phyloP scores from a whole-genome alignment of 2,329 filamentous ascomycete species.

The Talaromyces sp. region DNA sequence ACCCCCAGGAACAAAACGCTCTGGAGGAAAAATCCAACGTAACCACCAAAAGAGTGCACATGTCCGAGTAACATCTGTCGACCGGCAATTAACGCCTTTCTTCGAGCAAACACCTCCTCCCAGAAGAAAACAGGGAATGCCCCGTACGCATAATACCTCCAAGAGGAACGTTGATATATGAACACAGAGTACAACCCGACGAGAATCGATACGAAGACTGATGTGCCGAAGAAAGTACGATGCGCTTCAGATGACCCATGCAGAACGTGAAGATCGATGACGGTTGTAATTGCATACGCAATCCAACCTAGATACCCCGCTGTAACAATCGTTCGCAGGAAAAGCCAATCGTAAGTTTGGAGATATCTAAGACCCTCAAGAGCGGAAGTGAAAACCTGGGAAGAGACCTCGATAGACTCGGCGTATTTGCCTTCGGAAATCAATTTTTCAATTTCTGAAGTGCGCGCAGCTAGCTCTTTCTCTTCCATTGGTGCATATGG shows the following conservation, averaged over 20 bases:
- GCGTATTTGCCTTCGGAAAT: constrained; percentile 67
- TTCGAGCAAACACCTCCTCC: constrained; percentile 85
- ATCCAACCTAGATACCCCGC: constrained; percentile 94
- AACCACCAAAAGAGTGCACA: constrained; percentile 58
- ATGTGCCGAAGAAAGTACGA: constrained; percentile 57
- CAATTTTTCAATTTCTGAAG: constrained; percentile 63
- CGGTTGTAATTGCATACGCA: constrained; percentile 81
- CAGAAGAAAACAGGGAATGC: constrained; percentile 93
- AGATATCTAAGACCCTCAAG: constrained; percentile 86
- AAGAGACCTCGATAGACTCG: constrained; percentile 74
- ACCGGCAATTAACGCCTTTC: constrained; percentile 66
- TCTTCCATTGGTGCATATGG: constrained; percentile 70
- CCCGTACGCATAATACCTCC: constrained; percentile 85
- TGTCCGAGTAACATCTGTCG: constrained; percentile 66
- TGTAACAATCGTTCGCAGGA: constrained; percentile 83
- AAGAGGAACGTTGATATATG: constrained; percentile 71
- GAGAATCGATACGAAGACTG: constrained; percentile 73
- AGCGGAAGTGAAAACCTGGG: constrained; percentile 70
- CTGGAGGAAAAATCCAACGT: constrained; percentile 62
- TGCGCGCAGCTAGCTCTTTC: constrained; percentile 61
- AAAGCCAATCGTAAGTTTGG: constrained; percentile 98
- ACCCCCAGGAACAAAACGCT: constrained; percentile 66
- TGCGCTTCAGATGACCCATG: constrained; percentile 64
- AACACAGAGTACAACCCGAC: constrained; percentile 75
- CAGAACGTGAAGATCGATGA: constrained; percentile 83